Evolutionary conservation across 768 basidiomycete species (phyloP), one percentile per base, ranked within the genome.

Genomic region (Phanerodontia chrysosporium): DNA sequence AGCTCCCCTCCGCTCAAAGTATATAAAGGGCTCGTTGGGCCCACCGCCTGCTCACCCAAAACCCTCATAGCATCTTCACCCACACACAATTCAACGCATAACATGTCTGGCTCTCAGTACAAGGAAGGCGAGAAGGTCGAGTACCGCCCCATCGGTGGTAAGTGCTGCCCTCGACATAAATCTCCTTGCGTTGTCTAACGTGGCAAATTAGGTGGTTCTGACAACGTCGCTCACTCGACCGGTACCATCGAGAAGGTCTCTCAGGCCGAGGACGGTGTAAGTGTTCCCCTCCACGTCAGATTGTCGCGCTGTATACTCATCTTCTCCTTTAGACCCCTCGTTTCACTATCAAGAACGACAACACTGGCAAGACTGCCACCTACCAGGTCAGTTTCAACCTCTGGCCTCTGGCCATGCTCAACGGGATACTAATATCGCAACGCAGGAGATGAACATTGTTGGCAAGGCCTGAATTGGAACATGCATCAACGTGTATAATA

Each of bases 101-200:
- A 9, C 4, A 58, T 52, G 51, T 35, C 32, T 35, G 69, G 46
- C 24, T 76, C 78, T 54, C 71, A 70, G 68, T 58, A 58, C 39
- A 28, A 36, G 74, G 62, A 69, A 59, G 77, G 76, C 54, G 76
- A 80, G 60, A 73, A 66, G 58, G 74, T 80, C 62, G 76, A 78
- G 62, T 80, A 79, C 58, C 71, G 75, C 52, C 75, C 75, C 42
- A 72, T 78, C 30, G 78, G 78, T 10, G 78, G 76, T 22, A 42
- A 28, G 58, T 42, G 21, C 13, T 16, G 5, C 32, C 4, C 45
- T 29, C 7, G 13, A 16, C 27, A 6, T 2, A 29, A 7, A 8
- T 21, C 16, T 12, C 30, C 3, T 25, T 27, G 78, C 74, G 35
- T 10, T 12, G 18, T 22, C 46, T 51, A 18, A 51, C 4, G 24